These are phyloP conservation scores for Podila verticillata DNA, from an alignment of 192 early-diverging fungal species.

Conservation along the genomic window DNA sequence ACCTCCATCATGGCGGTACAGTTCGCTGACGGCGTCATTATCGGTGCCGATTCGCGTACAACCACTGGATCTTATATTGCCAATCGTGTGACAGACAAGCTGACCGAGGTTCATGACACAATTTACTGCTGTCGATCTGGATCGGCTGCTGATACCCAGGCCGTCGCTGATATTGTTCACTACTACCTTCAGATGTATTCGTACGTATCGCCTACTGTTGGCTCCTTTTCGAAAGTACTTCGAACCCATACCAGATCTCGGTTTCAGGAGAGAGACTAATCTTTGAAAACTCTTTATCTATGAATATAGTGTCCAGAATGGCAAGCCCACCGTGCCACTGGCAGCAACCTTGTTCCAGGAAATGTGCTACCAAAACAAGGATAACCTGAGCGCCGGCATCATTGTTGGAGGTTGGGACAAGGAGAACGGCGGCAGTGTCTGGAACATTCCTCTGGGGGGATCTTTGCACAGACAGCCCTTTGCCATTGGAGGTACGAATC, in stretches of 20 bases:
- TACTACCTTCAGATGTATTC: constrained; percentile 95
- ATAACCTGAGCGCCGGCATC: constrained; percentile 87
- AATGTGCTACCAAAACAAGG: constrained; percentile 94
- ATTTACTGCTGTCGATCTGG: constrained; percentile 99
- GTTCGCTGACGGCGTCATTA: constrained; percentile 91
- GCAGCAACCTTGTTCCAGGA: constrained; percentile 95
- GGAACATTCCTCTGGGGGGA: constrained; percentile 91
- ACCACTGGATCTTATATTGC: constrained; percentile 96
- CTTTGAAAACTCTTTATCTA: neutral
- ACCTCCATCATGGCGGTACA: constrained; percentile 97
- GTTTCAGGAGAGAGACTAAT: too few relatives aligned
- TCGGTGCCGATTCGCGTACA: constrained; percentile 98
- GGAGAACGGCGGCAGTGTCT: constrained; percentile 87
- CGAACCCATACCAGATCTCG: too few relatives aligned
- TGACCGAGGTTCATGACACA: constrained; percentile 93
- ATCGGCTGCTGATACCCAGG: constrained; percentile 98
- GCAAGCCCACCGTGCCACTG: constrained; percentile 85
- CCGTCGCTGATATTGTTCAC: constrained; percentile 96
- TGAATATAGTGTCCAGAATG: constrained; percentile 78
- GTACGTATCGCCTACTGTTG: constrained; percentile 56
- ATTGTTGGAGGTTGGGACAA: constrained; percentile 99
- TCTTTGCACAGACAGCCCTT: constrained; percentile 92
- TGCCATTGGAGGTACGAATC: constrained; percentile 79
- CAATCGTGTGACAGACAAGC: constrained; percentile 98
- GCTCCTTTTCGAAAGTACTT: neutral